Conservation (phyloP, 495 filamentous ascomycete species). For the Lepidopterella palustris region DNA sequence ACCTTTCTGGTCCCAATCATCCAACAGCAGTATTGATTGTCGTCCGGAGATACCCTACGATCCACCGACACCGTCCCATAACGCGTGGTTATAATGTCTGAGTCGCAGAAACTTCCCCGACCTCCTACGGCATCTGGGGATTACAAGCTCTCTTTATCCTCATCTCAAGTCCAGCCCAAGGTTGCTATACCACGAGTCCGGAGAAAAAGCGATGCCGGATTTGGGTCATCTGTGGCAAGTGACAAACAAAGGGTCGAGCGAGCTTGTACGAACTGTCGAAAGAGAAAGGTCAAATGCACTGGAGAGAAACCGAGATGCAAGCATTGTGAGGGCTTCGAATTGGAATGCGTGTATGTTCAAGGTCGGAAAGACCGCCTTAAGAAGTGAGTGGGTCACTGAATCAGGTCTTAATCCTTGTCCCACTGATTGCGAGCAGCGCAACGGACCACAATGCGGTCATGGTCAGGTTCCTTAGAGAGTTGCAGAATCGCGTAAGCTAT, state of each 20-base stretch:
- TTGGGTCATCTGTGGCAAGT: background rate
- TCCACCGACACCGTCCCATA: too few relatives aligned
- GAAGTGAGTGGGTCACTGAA: constrained; percentile 19
- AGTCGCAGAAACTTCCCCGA: background rate
- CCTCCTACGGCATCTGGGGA: background rate
- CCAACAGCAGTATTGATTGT: too few relatives aligned
- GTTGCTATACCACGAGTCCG: constrained; percentile 21
- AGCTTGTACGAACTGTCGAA: constrained; percentile 34
- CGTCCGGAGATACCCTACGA: too few relatives aligned
- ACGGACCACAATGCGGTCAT: constrained; percentile 20
- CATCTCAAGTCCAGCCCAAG: constrained; percentile 8
- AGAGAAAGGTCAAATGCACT: constrained; percentile 52
- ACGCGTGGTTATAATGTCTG: background rate
- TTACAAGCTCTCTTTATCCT: too few relatives aligned
- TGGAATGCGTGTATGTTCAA: constrained; percentile 50
- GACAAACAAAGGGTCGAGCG: constrained; percentile 8
- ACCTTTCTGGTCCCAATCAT: too few relatives aligned
- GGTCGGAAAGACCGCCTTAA: constrained; percentile 48
- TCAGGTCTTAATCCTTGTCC: background rate
- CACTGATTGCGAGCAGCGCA: constrained; percentile 9
- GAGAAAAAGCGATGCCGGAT: background rate
- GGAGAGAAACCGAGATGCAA: constrained; percentile 50
- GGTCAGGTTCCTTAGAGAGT: constrained; percentile 1
- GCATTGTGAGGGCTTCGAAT: constrained; percentile 48
- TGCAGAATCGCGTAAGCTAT: background rate